phyloP scores from a whole-genome alignment of 257 asterid species.

The Nicotiana tabacum region DNA sequence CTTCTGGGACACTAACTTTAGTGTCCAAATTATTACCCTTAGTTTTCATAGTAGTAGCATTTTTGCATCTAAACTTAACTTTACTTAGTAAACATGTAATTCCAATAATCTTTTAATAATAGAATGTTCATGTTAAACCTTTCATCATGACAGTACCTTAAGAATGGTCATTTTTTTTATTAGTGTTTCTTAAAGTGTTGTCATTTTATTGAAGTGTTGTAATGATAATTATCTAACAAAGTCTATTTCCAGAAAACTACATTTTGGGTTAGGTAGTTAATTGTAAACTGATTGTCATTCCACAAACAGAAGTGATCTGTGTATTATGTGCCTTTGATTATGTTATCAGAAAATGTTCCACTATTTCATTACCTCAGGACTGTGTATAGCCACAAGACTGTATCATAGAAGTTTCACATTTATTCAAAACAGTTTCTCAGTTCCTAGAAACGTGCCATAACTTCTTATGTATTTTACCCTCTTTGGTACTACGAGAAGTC shows the following conservation, averaged over 20 bases:
- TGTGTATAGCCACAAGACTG: not conserved
- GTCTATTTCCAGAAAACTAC: not conserved
- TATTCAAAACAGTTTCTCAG: not conserved
- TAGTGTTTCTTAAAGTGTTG: not conserved
- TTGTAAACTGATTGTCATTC: not conserved
- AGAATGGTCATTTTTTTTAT: not conserved
- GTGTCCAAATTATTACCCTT: too few species aligned
- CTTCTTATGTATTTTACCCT: not conserved
- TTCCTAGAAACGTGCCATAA: not conserved
- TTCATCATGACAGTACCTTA: too few species aligned
- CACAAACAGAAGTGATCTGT: not conserved
- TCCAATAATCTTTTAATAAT: too few species aligned
- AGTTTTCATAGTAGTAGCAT: too few species aligned
- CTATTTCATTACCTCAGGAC: not conserved
- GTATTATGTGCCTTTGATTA: not conserved
- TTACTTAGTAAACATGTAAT: too few species aligned
- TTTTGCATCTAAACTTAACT: too few species aligned
- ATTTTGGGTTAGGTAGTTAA: not conserved
- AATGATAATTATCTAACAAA: not conserved
- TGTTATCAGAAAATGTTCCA: not conserved
- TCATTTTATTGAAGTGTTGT: too few species aligned
- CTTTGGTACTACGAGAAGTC: not conserved
- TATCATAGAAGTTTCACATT: not conserved
- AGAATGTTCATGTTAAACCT: too few species aligned
- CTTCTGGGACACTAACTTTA: too few species aligned